Conservation (phyloP, 768 basidiomycete species). For the Mycena metata region DNA sequence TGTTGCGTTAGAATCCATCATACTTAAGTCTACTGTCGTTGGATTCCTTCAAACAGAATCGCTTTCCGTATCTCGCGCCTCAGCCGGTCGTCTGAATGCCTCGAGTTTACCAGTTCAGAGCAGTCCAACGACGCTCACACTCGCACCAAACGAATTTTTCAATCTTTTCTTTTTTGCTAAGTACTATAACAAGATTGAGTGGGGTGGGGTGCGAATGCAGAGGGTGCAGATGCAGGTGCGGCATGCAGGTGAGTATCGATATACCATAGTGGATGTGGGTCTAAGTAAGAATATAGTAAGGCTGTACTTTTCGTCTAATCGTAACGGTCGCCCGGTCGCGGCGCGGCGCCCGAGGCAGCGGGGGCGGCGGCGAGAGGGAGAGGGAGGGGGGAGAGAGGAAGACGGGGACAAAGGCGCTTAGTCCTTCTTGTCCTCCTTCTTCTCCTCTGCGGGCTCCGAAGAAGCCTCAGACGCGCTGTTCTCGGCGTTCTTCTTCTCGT, state of each 20-base stretch:
- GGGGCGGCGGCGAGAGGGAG: constrained; percentile 30
- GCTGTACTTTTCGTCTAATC: constrained; percentile 38
- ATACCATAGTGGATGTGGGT: constrained; percentile 37
- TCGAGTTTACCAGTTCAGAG: no score
- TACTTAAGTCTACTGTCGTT: no score
- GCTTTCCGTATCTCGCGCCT: no score
- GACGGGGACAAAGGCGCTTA: constrained; percentile 60
- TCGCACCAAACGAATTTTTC: constrained; percentile 2
- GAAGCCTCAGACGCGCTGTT: constrained; percentile 60
- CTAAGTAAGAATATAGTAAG: constrained; percentile 33
- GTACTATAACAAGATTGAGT: constrained; percentile 35
- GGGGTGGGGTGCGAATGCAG: constrained; percentile 13
- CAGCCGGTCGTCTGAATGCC: no score
- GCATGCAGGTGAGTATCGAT: constrained; percentile 36
- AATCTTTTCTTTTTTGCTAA: constrained; percentile 34
- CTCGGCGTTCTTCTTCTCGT: constrained; percentile 92
- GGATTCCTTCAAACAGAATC: no score
- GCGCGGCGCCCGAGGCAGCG: constrained; percentile 17
- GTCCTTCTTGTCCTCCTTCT: constrained; percentile 90
- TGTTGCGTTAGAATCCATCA: no score
- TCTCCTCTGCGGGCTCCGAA: constrained; percentile 54
- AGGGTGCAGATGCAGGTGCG: background rate
- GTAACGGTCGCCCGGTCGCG: constrained; percentile 6
- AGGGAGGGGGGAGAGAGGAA: constrained; percentile 11
- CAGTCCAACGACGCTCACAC: background rate